These are phyloP conservation scores for Hibiscus syriacus DNA, from an alignment of 345 rosid species.

Conservation along the genomic window DNA sequence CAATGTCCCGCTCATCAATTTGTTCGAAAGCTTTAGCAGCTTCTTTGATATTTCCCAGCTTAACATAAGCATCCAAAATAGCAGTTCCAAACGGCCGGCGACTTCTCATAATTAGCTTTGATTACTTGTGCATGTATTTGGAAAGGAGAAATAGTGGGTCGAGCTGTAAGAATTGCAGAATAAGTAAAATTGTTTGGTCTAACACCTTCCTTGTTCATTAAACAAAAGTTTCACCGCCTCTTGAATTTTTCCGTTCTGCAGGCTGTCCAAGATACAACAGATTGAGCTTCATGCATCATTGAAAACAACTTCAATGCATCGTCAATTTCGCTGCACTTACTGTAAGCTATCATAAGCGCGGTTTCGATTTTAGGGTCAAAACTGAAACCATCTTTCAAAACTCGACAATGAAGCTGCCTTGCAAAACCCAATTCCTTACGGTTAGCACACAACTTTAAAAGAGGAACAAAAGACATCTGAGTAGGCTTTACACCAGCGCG, in stretches of 20 bases:
- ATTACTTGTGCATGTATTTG: slow-evolving; percentile 65
- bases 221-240: slow-evolving; percentile 47
- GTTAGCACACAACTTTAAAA: slow-evolving; percentile 63
- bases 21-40: slow-evolving; percentile 49
- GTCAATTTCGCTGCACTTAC: slow-evolving; percentile 54
- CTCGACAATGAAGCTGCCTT: slow-evolving; percentile 63
- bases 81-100: slow-evolving; percentile 71
- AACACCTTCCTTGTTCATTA: slow-evolving; percentile 56
- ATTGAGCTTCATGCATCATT: slow-evolving; percentile 27
- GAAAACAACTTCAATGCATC: slow-evolving; percentile 49
- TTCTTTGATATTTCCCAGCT: slow-evolving; percentile 42
- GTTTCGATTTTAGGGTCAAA: slow-evolving; percentile 49
- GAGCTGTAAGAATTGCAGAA: slow-evolving; percentile 60
- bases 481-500: slow-evolving; percentile 40
- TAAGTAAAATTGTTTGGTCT: slow-evolving; percentile 73
- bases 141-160: slow-evolving; percentile 43
- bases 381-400: slow-evolving; percentile 46
- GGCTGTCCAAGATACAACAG: slow-evolving; percentile 78
- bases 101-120: slow-evolving; percentile 51
- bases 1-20: slow-evolving; percentile 62
- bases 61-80: slow-evolving; percentile 73
- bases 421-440: slow-evolving; percentile 40
- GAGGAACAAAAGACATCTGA: slow-evolving; percentile 39
- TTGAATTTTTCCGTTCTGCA: slow-evolving; percentile 49
- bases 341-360: slow-evolving; percentile 49